Evolutionary conservation across 495 filamentous ascomycete species (phyloP).

Genomic region (Aspergillus wentii): DNA sequence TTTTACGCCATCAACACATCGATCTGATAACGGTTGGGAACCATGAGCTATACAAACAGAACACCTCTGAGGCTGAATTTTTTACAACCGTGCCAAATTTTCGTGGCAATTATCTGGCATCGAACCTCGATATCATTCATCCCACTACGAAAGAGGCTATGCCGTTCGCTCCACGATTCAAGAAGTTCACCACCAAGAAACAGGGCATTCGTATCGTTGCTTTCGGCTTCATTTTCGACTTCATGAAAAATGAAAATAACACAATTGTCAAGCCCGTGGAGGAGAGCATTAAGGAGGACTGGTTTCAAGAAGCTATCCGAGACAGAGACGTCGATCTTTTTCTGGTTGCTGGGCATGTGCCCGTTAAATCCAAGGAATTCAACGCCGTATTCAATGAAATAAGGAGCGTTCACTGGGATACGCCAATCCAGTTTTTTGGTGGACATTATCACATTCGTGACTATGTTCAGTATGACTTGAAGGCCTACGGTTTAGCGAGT

Average conservation of each 20-base stretch:
- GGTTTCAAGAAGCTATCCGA: slow-evolving; percentile 84
- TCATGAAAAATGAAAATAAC: slow-evolving; percentile 82
- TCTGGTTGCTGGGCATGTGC: slow-evolving; percentile 81
- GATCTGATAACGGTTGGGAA: slow-evolving; percentile 89
- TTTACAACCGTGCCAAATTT: slow-evolving; percentile 74
- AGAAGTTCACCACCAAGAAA: slow-evolving; percentile 86
- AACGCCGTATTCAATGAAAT: slow-evolving; percentile 73
- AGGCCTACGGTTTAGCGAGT: slow-evolving; percentile 76
- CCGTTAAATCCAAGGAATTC: slow-evolving; percentile 73
- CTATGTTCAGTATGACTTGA: slow-evolving; percentile 72
- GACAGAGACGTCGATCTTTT: slow-evolving; percentile 82
- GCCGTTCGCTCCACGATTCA: slow-evolving; percentile 75
- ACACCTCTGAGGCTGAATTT: slow-evolving; percentile 73
- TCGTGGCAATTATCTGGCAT: slow-evolving; percentile 70
- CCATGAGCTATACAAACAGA: slow-evolving; percentile 85
- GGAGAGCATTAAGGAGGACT: slow-evolving; percentile 72
- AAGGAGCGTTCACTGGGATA: slow-evolving; percentile 67
- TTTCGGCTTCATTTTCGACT: slow-evolving; percentile 94
- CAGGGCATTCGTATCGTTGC: slow-evolving; percentile 77
- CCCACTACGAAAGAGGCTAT: slow-evolving; percentile 61
- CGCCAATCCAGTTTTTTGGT: slow-evolving; percentile 88
- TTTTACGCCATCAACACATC: slow-evolving; percentile 74
- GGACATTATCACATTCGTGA: slow-evolving; percentile 91
- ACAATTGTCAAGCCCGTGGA: slow-evolving; percentile 76
- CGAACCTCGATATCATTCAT: slow-evolving; percentile 86